Evolutionary conservation across 2,329 filamentous ascomycete species (phyloP).

Genomic region (Fusarium drepaniforme): DNA sequence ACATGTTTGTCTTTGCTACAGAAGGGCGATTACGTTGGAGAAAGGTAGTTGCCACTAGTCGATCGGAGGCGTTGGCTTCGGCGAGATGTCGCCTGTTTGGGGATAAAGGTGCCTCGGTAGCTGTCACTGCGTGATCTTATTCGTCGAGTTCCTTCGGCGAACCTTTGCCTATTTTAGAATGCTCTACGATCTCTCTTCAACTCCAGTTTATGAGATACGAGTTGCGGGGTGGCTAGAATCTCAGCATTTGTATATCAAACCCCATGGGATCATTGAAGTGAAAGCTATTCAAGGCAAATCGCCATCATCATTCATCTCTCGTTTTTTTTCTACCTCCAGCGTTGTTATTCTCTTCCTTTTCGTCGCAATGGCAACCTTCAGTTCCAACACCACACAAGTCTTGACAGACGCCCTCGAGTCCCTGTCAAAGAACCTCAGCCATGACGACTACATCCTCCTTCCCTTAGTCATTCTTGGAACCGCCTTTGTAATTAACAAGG

Average conservation of each 20-base stretch:
- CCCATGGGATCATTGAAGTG: neutral
- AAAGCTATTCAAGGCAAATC: neutral
- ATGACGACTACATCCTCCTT: constrained; percentile 11
- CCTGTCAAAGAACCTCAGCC: constrained; percentile 4
- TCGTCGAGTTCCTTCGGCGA: neutral
- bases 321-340: neutral
- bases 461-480: neutral
- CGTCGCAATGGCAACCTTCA: constrained; percentile 6
- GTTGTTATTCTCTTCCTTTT: neutral
- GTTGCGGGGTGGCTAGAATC: neutral
- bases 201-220: neutral
- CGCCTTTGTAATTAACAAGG: neutral
- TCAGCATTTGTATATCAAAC: neutral
- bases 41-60: neutral
- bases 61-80: neutral
- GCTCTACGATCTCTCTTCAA: neutral
- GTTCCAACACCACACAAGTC: neutral
- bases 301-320: neutral
- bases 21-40: neutral
- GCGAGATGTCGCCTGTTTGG: neutral
- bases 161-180: neutral
- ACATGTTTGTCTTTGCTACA: neutral
- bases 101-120: neutral
- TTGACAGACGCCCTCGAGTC: constrained; percentile 6
- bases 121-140: neutral